A percentile compares a stretch with the other conserved stretches of the same genome.
Conservation (phyloP, 345 rosid genomes). For the Corchorus olitorius region DNA sequence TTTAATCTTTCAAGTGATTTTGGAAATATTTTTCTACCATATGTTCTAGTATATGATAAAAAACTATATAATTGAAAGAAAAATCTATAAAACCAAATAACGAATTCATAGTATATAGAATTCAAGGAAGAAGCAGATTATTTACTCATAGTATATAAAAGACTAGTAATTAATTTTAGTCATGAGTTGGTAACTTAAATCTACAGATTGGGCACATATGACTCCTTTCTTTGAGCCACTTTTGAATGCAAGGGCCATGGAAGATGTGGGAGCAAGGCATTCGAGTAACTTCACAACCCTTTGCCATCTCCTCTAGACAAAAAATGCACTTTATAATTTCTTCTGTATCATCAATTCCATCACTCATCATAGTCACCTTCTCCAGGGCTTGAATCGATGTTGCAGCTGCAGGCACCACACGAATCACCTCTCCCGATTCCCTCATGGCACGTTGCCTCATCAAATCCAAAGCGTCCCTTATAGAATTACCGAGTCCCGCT, state of each 20-base stretch:
- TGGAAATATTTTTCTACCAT: no score
- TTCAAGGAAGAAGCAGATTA: neutral
- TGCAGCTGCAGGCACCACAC: neutral
- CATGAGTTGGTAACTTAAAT: neutral
- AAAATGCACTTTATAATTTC: neutral
- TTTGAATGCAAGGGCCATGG: constrained; percentile 16
- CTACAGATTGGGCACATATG: constrained; percentile 15
- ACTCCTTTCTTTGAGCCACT: constrained; percentile 1
- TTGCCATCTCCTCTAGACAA: constrained; percentile 12
- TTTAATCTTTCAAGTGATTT: no score
- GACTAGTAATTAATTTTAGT: neutral
- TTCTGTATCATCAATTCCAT: neutral
- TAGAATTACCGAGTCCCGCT: neutral
- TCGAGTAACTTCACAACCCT: neutral
- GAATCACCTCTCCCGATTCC: neutral
- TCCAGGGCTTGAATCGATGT: neutral
- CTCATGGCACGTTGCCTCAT: neutral
- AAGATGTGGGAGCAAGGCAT: constrained; percentile 19
- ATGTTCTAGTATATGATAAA: no score
- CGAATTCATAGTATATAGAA: neutral
- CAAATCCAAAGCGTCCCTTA: neutral
- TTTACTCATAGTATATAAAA: neutral
- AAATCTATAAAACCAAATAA: no score
- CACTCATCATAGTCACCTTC: neutral
- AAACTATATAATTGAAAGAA: no score